These are phyloP conservation scores for Linnemannia elongata DNA, from an alignment of 192 early-diverging fungal genomes.

Conservation along the genomic window DNA sequence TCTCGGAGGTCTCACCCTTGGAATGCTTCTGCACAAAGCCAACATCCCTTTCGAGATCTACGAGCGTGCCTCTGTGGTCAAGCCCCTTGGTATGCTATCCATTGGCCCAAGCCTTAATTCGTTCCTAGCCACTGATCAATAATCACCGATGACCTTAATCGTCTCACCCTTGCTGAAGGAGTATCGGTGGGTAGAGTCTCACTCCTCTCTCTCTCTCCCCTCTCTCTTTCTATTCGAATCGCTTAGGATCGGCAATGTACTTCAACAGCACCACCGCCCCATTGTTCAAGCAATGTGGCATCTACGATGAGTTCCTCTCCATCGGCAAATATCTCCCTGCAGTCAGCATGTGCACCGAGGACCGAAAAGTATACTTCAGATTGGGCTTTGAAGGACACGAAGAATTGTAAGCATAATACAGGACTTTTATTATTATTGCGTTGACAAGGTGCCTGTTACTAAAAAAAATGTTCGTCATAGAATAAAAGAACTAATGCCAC, in stretches of 20 bases:
- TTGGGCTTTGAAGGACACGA: neutral
- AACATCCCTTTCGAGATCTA: slow-evolving; percentile 9
- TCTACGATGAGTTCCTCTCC: too few relatives aligned
- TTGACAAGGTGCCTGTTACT: too few relatives aligned
- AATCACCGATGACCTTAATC: too few relatives aligned
- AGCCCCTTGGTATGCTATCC: slow-evolving; percentile 14
- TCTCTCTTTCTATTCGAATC: neutral
- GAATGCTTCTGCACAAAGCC: slow-evolving; percentile 6
- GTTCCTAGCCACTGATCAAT: too few relatives aligned
- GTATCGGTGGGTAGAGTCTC: neutral
- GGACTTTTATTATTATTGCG: too few relatives aligned
- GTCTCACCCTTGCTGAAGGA: neutral
- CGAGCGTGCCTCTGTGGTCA: slow-evolving; percentile 11
- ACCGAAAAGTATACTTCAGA: neutral
- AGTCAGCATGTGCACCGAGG: neutral
- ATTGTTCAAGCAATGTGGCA: slow-evolving; percentile 12
- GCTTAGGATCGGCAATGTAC: neutral
- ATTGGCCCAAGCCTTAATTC: too few relatives aligned
- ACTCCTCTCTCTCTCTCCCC: neutral
- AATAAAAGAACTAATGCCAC: too few relatives aligned
- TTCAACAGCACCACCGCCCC: neutral
- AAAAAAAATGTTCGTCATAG: too few relatives aligned
- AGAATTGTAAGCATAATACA: neutral
- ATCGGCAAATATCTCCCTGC: neutral
- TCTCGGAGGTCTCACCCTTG: slow-evolving; percentile 1